phyloP scores from a whole-genome alignment of 169 alveolate genomes.

The Plasmodium fragile region DNA sequence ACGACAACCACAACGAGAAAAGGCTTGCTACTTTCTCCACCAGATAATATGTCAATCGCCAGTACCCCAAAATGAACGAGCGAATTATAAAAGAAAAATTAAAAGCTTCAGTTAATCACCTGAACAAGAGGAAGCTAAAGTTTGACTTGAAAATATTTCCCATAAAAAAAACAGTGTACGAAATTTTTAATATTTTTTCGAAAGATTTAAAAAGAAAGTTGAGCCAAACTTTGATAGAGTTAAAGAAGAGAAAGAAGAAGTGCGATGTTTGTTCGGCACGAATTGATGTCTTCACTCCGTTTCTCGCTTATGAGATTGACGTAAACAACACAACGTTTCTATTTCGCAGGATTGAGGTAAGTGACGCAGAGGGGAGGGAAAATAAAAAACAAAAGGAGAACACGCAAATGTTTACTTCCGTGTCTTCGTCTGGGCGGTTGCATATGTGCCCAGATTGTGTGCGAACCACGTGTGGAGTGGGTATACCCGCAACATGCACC shows the following conservation, averaged over 20 bases:
- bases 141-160: conserved; percentile 47
- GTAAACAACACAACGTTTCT: conserved; percentile 30
- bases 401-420: not conserved
- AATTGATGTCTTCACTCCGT: conserved; percentile 33
- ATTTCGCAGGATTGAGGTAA: conserved; percentile 45
- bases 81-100: conserved; percentile 49
- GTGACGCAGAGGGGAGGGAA: not conserved
- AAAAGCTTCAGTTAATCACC: conserved; percentile 22
- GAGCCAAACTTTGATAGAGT: conserved; percentile 11
- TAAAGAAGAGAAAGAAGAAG: conserved; percentile 23
- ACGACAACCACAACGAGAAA: not conserved
- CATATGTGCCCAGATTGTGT: not conserved
- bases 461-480: not conserved
- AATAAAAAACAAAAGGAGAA: not conserved
- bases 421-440: not conserved
- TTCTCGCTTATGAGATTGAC: conserved; percentile 43
- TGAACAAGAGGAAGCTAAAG: conserved; percentile 53
- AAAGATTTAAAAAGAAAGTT: conserved; percentile 32
- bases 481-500: not conserved
- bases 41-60: not conserved
- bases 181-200: conserved; percentile 52
- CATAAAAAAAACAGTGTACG: conserved; percentile 41
- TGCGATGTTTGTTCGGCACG: conserved; percentile 42
- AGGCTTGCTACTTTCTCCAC: not conserved
- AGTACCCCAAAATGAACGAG: conserved; percentile 48